Base-by-base conservation (phyloP, 352 stramenopile genomes). In the Albugo laibachii region DNA sequence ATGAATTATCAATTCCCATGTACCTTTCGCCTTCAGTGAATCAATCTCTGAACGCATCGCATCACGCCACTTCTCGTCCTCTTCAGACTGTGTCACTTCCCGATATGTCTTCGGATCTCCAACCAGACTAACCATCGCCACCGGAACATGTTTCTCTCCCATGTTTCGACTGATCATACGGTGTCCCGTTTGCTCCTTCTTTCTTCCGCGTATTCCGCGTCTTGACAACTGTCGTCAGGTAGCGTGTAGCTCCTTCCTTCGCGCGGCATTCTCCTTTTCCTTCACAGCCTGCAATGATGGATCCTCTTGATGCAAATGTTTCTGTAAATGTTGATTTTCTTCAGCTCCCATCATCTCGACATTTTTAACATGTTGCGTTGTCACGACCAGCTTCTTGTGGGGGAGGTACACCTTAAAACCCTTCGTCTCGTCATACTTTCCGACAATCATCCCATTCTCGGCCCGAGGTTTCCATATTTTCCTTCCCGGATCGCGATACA, bases 81-180 rank as follows among this genome's bases (percentile, higher is more conserved):
- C 13, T 0, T 2, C 0, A 20, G n/a, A 50, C 0, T 34, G 15
- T 37, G 55, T 58, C 2, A 47, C 47, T 15, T 53, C 37, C 6
- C 20, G n/a, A n/a, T n/a, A n/a, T n/a, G n/a, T n/a, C 11, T 19
- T 56, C 57, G 18, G 55, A 58, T 21, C 50, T 58, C 0, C 44
- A 50, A 12, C 53, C 55, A 3, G 24, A 31, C 24, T 31, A 3
- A 31, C 8, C 3, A 10, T 10, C 24, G 24, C 3, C 8, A 8
- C 8, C 24, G 8, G 3, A 31, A 31, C 24, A 3, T 8, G 3
- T 10, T 31, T 31, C 8, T 31, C 8, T 31, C 24, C 24, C 24
- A 31, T 31, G n/a, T 31, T 8, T 31, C 24, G 24, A n/a, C n/a
- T n/a, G n/a, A n/a, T n/a, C n/a, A n/a, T n/a, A n/a, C n/a, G n/a